A percentile compares a stretch with the other conserved stretches of the same genome.
Evolutionary conservation across 75 land plant genomes (phyloP).

Genomic region (Picea glauca): DNA sequence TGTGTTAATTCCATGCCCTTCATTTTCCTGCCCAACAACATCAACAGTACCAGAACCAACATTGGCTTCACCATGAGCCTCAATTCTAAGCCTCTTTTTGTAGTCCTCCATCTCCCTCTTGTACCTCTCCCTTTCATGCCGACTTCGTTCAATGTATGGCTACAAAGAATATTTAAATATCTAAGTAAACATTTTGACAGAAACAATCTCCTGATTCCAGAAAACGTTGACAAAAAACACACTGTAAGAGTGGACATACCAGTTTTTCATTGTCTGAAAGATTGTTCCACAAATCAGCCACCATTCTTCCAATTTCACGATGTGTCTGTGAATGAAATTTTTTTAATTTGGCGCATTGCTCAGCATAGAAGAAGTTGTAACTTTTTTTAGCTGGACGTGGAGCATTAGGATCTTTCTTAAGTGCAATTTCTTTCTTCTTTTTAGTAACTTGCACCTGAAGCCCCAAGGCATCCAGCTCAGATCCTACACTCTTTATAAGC

Average conservation of each 20-base stretch:
- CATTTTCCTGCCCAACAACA: background rate
- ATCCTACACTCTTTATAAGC: conserved; percentile 11
- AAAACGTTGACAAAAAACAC: background rate
- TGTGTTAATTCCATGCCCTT: background rate
- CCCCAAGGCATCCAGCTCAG: conserved; percentile 12
- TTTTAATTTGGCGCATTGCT: conserved; percentile 14
- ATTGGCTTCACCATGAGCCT: background rate
- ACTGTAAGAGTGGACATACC: background rate
- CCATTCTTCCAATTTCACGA: conserved; percentile 4
- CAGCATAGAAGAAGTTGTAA: conserved; percentile 15
- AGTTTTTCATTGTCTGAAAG: conserved; percentile 10
- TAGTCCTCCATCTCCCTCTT: conserved; percentile 13
- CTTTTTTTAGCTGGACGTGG: conserved; percentile 5
- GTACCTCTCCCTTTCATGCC: conserved; percentile 6
- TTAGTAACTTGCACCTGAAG: conserved; percentile 12
- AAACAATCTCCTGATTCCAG: background rate
- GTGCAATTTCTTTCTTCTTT: conserved; percentile 12
- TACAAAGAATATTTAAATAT: background rate
- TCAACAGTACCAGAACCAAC: background rate
- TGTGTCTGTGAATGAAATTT: background rate
- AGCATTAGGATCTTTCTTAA: conserved; percentile 18
- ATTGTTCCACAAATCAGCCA: conserved; percentile 17
- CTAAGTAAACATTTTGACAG: background rate
- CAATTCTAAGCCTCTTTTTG: conserved; percentile 8
- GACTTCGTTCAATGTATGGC: conserved; percentile 11